A percentile compares a stretch with the other conserved stretches of the same genome.
These are phyloP conservation scores for Wallacemonas sp. DNA, from an alignment of 208 protist genomes.

Conservation along the genomic window DNA sequence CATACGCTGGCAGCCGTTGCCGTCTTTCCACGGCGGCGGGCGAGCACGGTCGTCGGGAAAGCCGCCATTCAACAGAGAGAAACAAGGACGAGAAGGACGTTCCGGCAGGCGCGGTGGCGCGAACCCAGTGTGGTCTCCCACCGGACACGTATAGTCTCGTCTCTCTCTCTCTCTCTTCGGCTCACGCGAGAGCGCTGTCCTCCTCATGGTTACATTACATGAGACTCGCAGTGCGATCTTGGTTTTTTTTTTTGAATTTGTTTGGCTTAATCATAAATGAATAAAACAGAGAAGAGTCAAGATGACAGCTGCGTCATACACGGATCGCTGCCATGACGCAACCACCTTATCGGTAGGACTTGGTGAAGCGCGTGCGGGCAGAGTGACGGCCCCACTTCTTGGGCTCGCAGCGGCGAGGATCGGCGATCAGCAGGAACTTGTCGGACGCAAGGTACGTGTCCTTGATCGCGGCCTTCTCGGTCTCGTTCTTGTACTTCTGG, in stretches of 20 bases:
- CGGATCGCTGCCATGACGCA: not conserved
- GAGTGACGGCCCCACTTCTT: slow-evolving; percentile 99
- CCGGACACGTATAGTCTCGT: too few relatives aligned
- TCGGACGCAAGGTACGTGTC: slow-evolving; percentile 97
- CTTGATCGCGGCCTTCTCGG: slow-evolving; percentile 98
- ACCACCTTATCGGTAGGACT: slow-evolving; percentile 98
- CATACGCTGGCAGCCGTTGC: too few relatives aligned
- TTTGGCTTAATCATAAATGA: slow-evolving; percentile 6
- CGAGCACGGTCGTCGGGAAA: too few relatives aligned
- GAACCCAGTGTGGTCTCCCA: too few relatives aligned
- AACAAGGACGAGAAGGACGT: too few relatives aligned
- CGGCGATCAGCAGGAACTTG: slow-evolving; percentile 99
- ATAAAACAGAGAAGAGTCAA: not conserved
- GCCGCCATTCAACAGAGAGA: too few relatives aligned
- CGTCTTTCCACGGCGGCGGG: too few relatives aligned
- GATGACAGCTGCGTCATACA: slow-evolving; percentile 14
- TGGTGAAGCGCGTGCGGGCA: slow-evolving; percentile 99
- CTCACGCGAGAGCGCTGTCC: too few relatives aligned
- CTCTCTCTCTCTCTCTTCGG: too few relatives aligned
- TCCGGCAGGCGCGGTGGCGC: too few relatives aligned
- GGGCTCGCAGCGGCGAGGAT: slow-evolving; percentile 99
- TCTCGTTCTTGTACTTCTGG: slow-evolving; percentile 98
- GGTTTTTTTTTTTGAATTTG: not conserved
- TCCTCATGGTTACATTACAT: not conserved
- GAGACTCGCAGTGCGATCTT: too few relatives aligned